phyloP scores from a whole-genome alignment of 108 stramenopile genomes.

The Cyclotella kingstonii region DNA sequence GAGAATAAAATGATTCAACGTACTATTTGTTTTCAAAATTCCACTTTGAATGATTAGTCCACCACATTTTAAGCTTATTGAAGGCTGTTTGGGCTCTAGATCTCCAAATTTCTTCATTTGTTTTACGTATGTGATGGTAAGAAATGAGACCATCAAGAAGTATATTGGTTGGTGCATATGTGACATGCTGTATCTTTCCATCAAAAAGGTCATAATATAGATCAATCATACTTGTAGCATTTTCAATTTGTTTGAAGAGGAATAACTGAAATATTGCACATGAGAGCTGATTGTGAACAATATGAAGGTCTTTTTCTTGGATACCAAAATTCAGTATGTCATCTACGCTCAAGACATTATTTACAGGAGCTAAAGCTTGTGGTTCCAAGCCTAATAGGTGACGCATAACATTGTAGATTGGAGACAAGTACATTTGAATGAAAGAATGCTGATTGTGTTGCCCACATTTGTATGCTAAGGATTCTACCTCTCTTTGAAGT shows the following conservation, averaged over 20 bases:
- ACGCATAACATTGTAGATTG: constrained; percentile 6
- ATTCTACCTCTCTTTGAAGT: constrained; percentile 6
- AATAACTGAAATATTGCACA: neutral
- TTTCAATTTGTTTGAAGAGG: neutral
- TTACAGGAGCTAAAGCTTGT: neutral
- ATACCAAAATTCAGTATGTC: neutral
- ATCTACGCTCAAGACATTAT: neutral
- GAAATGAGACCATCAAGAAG: constrained; percentile 5
- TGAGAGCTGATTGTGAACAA: neutral
- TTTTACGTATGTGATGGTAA: neutral
- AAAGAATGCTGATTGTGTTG: neutral
- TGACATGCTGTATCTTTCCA: neutral
- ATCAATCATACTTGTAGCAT: neutral
- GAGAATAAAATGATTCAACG: too few species aligned
- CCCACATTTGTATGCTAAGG: neutral
- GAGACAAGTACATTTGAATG: neutral
- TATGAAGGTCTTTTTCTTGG: neutral
- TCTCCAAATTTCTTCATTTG: neutral
- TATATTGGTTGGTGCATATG: neutral
- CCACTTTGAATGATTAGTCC: neutral
- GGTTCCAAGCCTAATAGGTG: neutral
- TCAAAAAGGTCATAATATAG: neutral
- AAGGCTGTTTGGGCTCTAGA: neutral
- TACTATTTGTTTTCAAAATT: constrained; percentile 6
- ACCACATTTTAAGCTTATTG: neutral